Conservation (phyloP, 179 eudicot genomes). For the Silene coronaria region DNA sequence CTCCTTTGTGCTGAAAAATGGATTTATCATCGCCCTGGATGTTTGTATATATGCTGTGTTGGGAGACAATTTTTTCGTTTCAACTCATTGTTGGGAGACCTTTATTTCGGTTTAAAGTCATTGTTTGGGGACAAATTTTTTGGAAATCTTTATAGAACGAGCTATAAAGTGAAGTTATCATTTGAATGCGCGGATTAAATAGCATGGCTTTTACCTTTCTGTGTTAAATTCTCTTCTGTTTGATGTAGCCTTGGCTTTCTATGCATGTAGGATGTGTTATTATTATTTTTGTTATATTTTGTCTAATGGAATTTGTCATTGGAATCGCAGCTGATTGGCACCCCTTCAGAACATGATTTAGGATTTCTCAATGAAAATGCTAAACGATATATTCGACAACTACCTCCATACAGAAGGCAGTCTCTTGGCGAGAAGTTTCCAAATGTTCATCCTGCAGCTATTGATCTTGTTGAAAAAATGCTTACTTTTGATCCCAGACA, state of each 20-base stretch:
- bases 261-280: not conserved
- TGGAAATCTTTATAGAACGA: not conserved
- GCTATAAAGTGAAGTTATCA: not conserved
- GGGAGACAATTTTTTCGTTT: too few relatives aligned
- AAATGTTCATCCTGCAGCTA: slow-evolving; percentile 60
- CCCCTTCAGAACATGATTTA: slow-evolving; percentile 78
- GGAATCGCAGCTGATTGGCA: slow-evolving; percentile 71
- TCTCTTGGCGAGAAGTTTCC: slow-evolving; percentile 73
- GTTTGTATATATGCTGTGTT: not conserved
- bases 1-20: not conserved
- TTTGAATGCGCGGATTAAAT: not conserved
- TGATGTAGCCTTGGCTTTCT: not conserved
- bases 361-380: slow-evolving; percentile 81
- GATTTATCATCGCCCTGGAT: not conserved
- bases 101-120: not conserved
- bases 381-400: slow-evolving; percentile 79
- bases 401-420: slow-evolving; percentile 58
- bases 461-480: slow-evolving; percentile 90
- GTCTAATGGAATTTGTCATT: slow-evolving; percentile 12
- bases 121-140: not conserved
- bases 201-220: not conserved
- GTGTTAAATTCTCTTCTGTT: not conserved
- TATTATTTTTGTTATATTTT: not conserved
- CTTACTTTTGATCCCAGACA: slow-evolving; percentile 84
- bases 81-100: too few relatives aligned